These are phyloP conservation scores for Dryas drummondii DNA, from an alignment of 306 rosid species.

Conservation along the genomic window DNA sequence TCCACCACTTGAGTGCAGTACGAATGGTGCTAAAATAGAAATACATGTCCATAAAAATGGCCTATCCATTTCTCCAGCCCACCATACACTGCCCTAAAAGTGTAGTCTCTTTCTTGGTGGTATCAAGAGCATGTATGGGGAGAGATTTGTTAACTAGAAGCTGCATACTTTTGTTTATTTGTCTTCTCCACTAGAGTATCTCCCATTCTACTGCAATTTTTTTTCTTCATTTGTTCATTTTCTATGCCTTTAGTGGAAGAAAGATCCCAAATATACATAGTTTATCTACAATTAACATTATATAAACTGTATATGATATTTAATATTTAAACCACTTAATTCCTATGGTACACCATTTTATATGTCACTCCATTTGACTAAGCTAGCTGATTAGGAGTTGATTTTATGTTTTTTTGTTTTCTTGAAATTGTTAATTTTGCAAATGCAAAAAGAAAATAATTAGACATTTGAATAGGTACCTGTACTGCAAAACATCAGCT, in stretches of 20 bases:
- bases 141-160: constrained; percentile 7
- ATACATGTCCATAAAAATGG: constrained; percentile 1
- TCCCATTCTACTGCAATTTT: neutral
- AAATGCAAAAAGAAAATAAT: constrained; percentile 28
- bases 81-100: constrained; percentile 21
- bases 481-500: constrained; percentile 67
- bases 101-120: neutral
- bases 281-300: neutral
- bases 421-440: constrained; percentile 25
- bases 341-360: neutral
- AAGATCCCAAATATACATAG: neutral
- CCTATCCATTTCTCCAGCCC: constrained; percentile 1
- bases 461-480: constrained; percentile 55
- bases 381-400: constrained; percentile 20
- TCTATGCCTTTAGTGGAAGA: neutral
- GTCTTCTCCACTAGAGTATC: neutral
- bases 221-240: neutral
- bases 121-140: constrained; percentile 7
- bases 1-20: constrained; percentile 16
- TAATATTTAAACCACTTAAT: neutral
- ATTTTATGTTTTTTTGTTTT: constrained; percentile 6
- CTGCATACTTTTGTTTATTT: neutral
- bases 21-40: constrained; percentile 27
- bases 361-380: constrained; percentile 13
- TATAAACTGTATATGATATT: neutral